These are phyloP conservation scores for Pichia paraexigua DNA, from an alignment of 805 yeast species.

Conservation along the genomic window DNA sequence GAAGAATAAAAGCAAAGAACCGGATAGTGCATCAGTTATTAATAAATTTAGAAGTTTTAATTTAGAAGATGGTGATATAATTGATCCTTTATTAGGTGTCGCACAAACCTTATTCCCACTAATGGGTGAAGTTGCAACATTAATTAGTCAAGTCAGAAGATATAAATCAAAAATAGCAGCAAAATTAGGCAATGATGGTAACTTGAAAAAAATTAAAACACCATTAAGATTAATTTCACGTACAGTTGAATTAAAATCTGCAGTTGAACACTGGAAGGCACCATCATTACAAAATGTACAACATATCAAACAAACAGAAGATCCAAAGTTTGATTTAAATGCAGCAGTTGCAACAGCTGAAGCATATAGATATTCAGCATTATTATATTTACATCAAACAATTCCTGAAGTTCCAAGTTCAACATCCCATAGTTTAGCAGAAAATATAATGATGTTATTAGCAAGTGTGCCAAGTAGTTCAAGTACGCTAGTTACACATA, in stretches of 20 bases:
- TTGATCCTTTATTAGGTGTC: conserved; percentile 63
- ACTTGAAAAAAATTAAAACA: conserved; percentile 22
- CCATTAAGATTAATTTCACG: conserved; percentile 40
- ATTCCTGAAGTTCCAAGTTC: conserved; percentile 60
- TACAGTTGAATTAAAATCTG: conserved; percentile 48
- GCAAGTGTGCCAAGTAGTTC: conserved; percentile 58
- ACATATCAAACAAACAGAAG: conserved; percentile 24
- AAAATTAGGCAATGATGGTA: background rate
- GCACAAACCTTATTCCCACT: conserved; percentile 57
- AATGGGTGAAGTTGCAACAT: conserved; percentile 54
- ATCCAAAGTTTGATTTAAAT: conserved; percentile 46
- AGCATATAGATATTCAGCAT: conserved; percentile 53
- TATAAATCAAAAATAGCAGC: conserved; percentile 17
- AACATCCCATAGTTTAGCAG: conserved; percentile 48
- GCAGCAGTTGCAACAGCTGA: conserved; percentile 64
- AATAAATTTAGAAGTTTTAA: conserved; percentile 34
- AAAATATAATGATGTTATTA: conserved; percentile 48
- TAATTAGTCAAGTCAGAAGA: conserved; percentile 41
- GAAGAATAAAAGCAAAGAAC: conserved; percentile 10
- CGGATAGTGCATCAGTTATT: conserved; percentile 25
- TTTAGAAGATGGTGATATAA: conserved; percentile 28
- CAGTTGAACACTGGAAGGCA: conserved; percentile 52
- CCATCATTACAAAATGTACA: conserved; percentile 27
- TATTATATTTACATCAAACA: conserved; percentile 58
- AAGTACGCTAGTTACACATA: conserved; percentile 49